These are phyloP conservation scores for Wickerhamomyces sydowiorum DNA, from an alignment of 805 yeast genomes.

Conservation along the genomic window DNA sequence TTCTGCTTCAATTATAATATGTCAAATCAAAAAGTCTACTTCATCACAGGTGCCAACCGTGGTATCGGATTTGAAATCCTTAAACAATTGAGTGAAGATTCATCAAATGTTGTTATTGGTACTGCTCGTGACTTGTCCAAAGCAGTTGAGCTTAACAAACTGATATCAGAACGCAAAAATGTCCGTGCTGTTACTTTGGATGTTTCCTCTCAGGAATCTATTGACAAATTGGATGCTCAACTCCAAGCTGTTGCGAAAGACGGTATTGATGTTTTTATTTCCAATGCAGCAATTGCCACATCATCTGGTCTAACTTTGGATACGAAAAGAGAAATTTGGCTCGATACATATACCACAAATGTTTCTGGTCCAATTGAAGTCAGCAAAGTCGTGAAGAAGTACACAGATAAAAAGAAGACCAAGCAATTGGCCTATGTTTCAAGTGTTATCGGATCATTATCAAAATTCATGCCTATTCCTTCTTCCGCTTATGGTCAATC, in stretches of 20 bases:
- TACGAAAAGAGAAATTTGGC: background rate
- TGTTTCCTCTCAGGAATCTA: conserved; percentile 9
- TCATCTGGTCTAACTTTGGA: background rate
- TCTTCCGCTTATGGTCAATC: conserved; percentile 27
- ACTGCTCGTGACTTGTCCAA: conserved; percentile 7
- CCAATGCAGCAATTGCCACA: conserved; percentile 16
- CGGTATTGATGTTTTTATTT: conserved; percentile 19
- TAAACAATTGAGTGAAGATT: background rate
- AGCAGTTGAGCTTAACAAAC: conserved; percentile 6
- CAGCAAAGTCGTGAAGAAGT: conserved; percentile 14
- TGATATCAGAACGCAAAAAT: conserved; percentile 7
- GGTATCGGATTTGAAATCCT: background rate
- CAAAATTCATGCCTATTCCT: conserved; percentile 8
- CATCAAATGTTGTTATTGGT: background rate
- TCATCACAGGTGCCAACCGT: conserved; percentile 1
- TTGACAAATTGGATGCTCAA: conserved; percentile 4
- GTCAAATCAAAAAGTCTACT: background rate
- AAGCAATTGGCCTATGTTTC: conserved; percentile 23
- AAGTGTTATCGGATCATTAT: conserved; percentile 20
- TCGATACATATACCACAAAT: conserved; percentile 14
- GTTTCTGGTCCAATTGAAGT: conserved; percentile 16
- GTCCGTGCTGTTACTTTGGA: conserved; percentile 17
- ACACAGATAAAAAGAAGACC: conserved; percentile 10
- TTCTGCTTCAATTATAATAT: no score
- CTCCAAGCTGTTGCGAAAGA: conserved; percentile 4